Conservation (phyloP, 768 basidiomycete species). For the Lactarius quietus region DNA sequence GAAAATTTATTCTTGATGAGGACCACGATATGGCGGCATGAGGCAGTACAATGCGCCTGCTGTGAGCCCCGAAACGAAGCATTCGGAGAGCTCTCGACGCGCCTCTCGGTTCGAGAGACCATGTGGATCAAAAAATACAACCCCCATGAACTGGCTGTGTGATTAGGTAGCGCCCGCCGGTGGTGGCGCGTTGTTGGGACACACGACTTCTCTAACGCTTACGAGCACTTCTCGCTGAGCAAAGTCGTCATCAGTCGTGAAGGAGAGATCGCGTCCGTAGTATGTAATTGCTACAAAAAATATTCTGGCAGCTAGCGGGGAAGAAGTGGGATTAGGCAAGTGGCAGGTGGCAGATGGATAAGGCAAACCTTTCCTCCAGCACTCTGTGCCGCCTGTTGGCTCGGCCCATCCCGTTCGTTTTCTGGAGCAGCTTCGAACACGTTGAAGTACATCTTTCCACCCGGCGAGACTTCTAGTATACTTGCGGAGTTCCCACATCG, state of each 20-base stretch:
- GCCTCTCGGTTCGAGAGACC: constrained; percentile 9
- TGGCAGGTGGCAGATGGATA: constrained; percentile 11
- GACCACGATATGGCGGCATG: constrained; percentile 13
- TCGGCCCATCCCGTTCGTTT: constrained; percentile 90
- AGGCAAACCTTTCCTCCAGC: constrained; percentile 62
- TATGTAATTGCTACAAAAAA: constrained; percentile 46
- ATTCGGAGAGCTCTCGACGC: background rate
- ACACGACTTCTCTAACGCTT: constrained; percentile 10
- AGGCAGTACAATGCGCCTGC: constrained; percentile 6
- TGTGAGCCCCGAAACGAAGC: constrained; percentile 6
- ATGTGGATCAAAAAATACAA: constrained; percentile 1
- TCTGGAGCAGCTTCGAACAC: constrained; percentile 99
- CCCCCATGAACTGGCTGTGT: background rate
- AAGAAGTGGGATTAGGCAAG: constrained; percentile 18
- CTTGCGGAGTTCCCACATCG: constrained; percentile 97
- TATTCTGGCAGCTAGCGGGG: constrained; percentile 68
- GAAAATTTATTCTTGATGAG: constrained; percentile 16
- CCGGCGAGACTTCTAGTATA: constrained; percentile 93
- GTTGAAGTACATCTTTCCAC: constrained; percentile 86
- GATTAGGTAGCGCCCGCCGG: constrained; percentile 1
- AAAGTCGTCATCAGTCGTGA: constrained; percentile 20
- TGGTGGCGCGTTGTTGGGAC: constrained; percentile 11
- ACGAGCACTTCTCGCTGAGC: constrained; percentile 19
- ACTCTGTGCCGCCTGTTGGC: constrained; percentile 69
- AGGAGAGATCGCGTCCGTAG: constrained; percentile 20